Evolutionary conservation across 176 grass and related monocot species (phyloP), one percentile per base, ranked within the genome.

Genomic region (Pontederia paniculata): DNA sequence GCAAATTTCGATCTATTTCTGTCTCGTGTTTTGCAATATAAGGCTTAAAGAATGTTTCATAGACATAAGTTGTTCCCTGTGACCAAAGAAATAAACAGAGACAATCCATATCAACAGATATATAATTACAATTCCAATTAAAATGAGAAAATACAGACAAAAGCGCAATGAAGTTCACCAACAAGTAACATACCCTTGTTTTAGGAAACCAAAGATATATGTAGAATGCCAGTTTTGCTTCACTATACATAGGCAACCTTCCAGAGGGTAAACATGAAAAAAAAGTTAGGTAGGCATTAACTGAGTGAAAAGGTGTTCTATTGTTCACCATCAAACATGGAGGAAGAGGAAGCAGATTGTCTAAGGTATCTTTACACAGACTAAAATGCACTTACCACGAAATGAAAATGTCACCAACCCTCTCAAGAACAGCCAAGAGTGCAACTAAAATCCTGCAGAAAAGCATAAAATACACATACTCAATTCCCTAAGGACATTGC

Each of bases 121-220:
- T 25, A 25, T 19, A 41, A 4, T 22, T 42, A 52, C 45, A 69
- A 55, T 12, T 60, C 60, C 18, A 12, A 2, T 10, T 47, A 18
- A 51, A 17, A 73, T 17, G 10, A 2, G 44, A 49, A 62, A 51
- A 52, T 60, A 44, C n/a, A 54, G 16, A 2, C 48, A 9, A 44
- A 64, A 46, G 13, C 8, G 10, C 45, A 60, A 45, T 41, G 31
- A 25, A 48, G 8, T 54, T 51, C 5, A n/a, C 9, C 10, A 37
- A 48, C 2, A 37, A 43, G 44, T 45, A 54, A 14, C 2, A 50
- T 48, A 96, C 90, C 68, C 72, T 78, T 81, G 85, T 86, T 59
- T 78, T 96, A 22, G 90, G 76, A 80, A 83, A 83, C 90, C 90
- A 96, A 28, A 96, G 55, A 55, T 96, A 96, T 31, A 96, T 77